Evolutionary conservation across 257 asterid species (phyloP), one percentile per base, ranked within the genome.

Genomic region (Dorcoceras hygrometricum): DNA sequence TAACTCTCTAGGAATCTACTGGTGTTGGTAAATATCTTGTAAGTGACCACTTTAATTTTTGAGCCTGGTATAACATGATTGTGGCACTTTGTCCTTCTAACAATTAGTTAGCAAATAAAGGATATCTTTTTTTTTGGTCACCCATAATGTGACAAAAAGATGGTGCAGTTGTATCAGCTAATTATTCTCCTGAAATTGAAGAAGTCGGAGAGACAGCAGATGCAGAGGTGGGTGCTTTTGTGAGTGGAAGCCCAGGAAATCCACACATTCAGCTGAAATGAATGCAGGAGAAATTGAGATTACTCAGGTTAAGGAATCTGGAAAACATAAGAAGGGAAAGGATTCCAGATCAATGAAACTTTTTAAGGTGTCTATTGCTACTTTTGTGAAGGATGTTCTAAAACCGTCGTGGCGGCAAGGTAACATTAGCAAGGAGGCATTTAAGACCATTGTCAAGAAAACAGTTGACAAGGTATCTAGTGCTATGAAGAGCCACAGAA

Each of bases 381-480:
- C 79, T 78, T 93, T 93, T 76, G 99, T 93, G 73, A 93, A 93
- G 88, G 95, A 93, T 75, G 88, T 88, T 66, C 70, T 93, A 63
- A 93, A 93, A 82, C 99, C 99, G 57, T 93, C 99, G 19, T 93
- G 99, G 99, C 89, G 95, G 73, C 97, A 93, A 76, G 99, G 99
- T 71, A 90, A 83, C 77, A 93, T 93, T 96, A 93, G 97, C 87
- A 93, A 88, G 86, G 99, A 90, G 80, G 99, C 96, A 10, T 93
- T 93, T 76, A 93, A 93, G 84, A 93, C 99, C 69, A 90, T 93
- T 66, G 99, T 93, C 73, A 93, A 90, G 90, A 93, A n/a, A 79
- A 93, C 99, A n/a, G 97, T 93, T 63, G 99, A 93, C 77, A 93
- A 91, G 82, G 99, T 93, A 65, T 88, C 97, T 73, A 97, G 95